These are phyloP conservation scores for Diaporthe caulivora DNA, from an alignment of 2,329 filamentous ascomycete species.

Conservation along the genomic window DNA sequence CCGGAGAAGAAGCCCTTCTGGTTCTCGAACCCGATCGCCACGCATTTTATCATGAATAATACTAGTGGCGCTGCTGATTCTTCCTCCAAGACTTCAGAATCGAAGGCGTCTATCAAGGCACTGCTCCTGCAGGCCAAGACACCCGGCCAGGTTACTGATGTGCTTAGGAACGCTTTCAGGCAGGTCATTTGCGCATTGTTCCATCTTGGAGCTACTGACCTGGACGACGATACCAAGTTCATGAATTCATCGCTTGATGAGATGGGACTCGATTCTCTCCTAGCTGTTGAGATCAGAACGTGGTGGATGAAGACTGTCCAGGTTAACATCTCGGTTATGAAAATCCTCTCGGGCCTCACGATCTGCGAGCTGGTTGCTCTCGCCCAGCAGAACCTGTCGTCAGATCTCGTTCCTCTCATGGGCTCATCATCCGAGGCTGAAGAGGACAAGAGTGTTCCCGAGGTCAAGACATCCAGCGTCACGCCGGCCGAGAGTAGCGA, in stretches of 20 bases:
- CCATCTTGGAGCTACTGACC: background rate
- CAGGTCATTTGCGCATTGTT: background rate
- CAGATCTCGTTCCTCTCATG: background rate
- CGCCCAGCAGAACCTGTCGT: background rate
- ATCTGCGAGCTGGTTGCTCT: background rate
- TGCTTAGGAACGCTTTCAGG: background rate
- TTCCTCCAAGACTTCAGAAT: background rate
- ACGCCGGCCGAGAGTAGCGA: background rate
- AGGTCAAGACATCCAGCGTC: background rate
- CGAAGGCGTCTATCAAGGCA: background rate
- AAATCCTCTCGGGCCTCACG: background rate
- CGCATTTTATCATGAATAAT: slow-evolving; percentile 4
- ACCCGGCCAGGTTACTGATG: background rate
- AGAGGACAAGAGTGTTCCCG: background rate
- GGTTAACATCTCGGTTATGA: slow-evolving; percentile 1
- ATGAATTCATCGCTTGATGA: background rate
- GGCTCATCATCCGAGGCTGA: background rate
- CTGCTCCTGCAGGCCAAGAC: slow-evolving; percentile 6
- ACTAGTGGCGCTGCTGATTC: background rate
- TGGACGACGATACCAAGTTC: background rate
- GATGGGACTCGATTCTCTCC: background rate
- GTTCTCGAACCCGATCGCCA: slow-evolving; percentile 5
- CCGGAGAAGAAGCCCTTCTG: slow-evolving; percentile 16
- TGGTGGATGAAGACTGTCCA: background rate
- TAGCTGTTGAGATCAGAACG: background rate